phyloP scores from a whole-genome alignment of 2,329 filamentous ascomycete genomes.

The Fusarium armeniacum region DNA sequence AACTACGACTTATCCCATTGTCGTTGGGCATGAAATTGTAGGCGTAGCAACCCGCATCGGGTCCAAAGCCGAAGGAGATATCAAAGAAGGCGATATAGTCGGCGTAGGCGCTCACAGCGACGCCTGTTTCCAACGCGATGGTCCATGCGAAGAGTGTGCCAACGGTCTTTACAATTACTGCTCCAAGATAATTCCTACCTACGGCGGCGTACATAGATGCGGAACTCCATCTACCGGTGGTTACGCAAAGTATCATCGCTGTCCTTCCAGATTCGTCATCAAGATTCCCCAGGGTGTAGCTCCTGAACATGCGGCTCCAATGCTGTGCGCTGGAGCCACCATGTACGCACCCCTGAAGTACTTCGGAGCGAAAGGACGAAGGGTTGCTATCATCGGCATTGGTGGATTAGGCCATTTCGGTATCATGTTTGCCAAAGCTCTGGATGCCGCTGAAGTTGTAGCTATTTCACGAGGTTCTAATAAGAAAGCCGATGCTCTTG shows the following conservation, averaged over 20 bases:
- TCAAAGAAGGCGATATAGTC: constrained; percentile 74
- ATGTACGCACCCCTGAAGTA: constrained; percentile 79
- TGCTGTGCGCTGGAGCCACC: constrained; percentile 87
- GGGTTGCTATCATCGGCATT: constrained; percentile 76
- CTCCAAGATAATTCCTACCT: constrained; percentile 62
- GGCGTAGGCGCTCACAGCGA: constrained; percentile 78
- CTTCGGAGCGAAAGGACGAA: constrained; percentile 62
- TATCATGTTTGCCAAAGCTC: constrained; percentile 74
- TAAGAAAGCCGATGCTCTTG: constrained; percentile 68
- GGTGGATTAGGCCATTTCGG: constrained; percentile 78
- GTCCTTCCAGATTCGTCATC: constrained; percentile 59
- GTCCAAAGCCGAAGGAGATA: constrained; percentile 58
- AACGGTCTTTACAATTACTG: constrained; percentile 79
- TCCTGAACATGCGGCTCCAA: constrained; percentile 75
- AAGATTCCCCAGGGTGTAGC: constrained; percentile 80
- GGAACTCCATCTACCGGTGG: constrained; percentile 65
- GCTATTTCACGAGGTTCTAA: constrained; percentile 68
- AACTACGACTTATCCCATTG: constrained; percentile 56
- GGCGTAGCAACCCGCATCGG: constrained; percentile 70
- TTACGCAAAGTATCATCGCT: constrained; percentile 59
- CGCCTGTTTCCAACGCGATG: constrained; percentile 68
- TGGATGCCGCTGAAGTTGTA: constrained; percentile 71
- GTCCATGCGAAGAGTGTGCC: constrained; percentile 61
- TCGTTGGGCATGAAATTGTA: constrained; percentile 77
- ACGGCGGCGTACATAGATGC: constrained; percentile 56